Conservation (phyloP, 2,329 filamentous ascomycete species). For the Macrophomina tecta region DNA sequence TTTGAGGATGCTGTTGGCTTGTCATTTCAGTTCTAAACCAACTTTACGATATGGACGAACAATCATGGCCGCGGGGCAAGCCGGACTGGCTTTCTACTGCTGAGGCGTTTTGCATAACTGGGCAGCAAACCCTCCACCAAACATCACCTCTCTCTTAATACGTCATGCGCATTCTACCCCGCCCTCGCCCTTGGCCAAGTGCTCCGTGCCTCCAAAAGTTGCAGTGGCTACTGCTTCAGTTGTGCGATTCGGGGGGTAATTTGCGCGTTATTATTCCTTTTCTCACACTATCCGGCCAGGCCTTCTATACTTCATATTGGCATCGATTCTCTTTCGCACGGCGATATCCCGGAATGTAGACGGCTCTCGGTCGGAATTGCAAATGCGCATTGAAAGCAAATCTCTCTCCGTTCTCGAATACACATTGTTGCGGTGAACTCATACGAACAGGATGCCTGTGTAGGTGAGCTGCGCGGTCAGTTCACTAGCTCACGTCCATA, state of each 20-base stretch:
- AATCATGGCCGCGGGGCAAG: slow-evolving; percentile 20
- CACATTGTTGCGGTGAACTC: background rate
- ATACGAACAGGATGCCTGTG: background rate
- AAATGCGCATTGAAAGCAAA: slow-evolving; percentile 21
- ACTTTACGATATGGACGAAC: slow-evolving; percentile 27
- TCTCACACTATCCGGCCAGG: background rate
- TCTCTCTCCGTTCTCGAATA: background rate
- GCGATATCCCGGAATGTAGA: slow-evolving; percentile 25
- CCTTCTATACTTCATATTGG: slow-evolving; percentile 10
- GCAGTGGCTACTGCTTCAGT: slow-evolving; percentile 14
- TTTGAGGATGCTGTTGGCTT: background rate
- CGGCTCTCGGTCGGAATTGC: slow-evolving; percentile 20
- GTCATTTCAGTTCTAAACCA: slow-evolving; percentile 24
- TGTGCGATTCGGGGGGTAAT: background rate
- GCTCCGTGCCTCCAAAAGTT: slow-evolving; percentile 4
- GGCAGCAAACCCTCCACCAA: slow-evolving; percentile 10
- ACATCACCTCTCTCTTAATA: slow-evolving; percentile 7
- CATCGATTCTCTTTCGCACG: slow-evolving; percentile 16
- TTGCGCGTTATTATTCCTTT: slow-evolving; percentile 7
- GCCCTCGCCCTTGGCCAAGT: background rate
- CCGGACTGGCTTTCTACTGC: slow-evolving; percentile 17
- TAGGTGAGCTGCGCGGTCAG: background rate
- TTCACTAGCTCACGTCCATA: background rate
- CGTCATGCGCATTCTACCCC: slow-evolving; percentile 10
- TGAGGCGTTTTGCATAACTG: slow-evolving; percentile 20